Conservation (phyloP, 352 stramenopile genomes). For the Phytophthora lateralis region DNA sequence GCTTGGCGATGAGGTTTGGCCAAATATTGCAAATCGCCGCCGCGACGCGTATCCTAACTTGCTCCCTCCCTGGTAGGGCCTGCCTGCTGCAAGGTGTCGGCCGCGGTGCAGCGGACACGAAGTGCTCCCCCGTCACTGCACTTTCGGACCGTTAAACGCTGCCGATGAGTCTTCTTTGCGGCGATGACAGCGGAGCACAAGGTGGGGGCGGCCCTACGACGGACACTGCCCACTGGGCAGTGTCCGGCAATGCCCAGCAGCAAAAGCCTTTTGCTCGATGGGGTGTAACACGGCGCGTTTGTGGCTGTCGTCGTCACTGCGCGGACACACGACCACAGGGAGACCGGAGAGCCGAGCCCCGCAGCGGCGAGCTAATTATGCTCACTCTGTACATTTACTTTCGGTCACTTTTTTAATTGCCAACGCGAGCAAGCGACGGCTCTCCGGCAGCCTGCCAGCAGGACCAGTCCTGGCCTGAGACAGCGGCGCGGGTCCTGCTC, state of each 20-base stretch:
- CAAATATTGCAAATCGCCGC: slow-evolving; percentile 4
- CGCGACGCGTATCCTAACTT: slow-evolving; percentile 24
- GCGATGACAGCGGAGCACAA: slow-evolving; percentile 17
- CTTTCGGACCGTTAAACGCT: slow-evolving; percentile 27
- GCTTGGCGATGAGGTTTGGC: too few species aligned
- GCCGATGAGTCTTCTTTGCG: slow-evolving; percentile 25
- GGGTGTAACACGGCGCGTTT: slow-evolving; percentile 14
- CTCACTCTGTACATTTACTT: neutral
- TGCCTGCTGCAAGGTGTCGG: neutral
- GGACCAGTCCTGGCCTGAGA: slow-evolving; percentile 15
- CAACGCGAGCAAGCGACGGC: slow-evolving; percentile 21
- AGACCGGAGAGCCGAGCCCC: too few species aligned
- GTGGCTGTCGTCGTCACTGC: slow-evolving; percentile 1
- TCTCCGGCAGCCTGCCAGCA: neutral
- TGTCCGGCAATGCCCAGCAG: too few species aligned
- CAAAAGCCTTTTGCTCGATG: neutral
- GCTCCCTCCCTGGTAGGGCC: neutral
- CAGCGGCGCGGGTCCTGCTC: slow-evolving; percentile 7
- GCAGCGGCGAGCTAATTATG: slow-evolving; percentile 5
- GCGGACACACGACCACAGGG: slow-evolving; percentile 7
- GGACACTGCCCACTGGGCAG: too few species aligned
- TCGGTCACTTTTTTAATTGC: slow-evolving; percentile 11
- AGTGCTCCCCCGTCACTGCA: slow-evolving; percentile 26
- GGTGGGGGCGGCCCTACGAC: slow-evolving; percentile 9
- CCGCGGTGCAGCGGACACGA: slow-evolving; percentile 13